Base-by-base conservation (phyloP, 2,329 filamentous ascomycete genomes). In the Coleophoma eucalyptorum region DNA sequence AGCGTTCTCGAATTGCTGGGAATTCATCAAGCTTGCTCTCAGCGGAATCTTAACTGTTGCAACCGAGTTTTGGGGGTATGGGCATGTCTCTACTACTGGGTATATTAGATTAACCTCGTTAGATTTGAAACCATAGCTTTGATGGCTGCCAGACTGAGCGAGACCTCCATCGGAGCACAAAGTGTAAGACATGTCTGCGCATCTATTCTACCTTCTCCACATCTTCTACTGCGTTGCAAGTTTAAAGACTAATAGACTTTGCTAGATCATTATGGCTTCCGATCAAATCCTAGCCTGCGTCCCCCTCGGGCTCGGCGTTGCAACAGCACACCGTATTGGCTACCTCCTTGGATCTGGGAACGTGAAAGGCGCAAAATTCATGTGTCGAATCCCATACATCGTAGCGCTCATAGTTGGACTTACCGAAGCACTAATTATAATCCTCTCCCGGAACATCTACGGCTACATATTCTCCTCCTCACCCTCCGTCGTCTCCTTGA, bases 41-140 rank as follows among this genome's bases (percentile, higher is more conserved):
- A 72, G 93, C 0, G 90, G 89, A 0, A 76, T 93, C 42, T 70
- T 94, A 5, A 89, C 93, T 54, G 87, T 94, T 4, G 90, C 88
- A 8, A 92, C 89, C 0, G 90, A 94, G 68, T 94, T 89, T 88
- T 93, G 89, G 89, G 90, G 89, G 0, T 94, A 94, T 58, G 89
- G 6, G 6, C 10, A 38, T 8, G 2, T 38, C 16, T 38, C 16
- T 6, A 15, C 16, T 2, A 18, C 12, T 11, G 5, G 5, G 93
- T 68, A 90, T 92, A 57, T 87, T 93, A 2, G 87, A 89, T 1
- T 78, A 93, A 1, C 87, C 86, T 2, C 89, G 89, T 4, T 80
- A 84, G 38, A 78, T 95, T 0, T 89, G 90, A 11, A 90, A 86
- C 0, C 77, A 90, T 38, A 78, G 88, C 0, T 75, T 94, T 3